Conservation (phyloP, 352 stramenopile genomes). For the Peronospora farinosa region DNA sequence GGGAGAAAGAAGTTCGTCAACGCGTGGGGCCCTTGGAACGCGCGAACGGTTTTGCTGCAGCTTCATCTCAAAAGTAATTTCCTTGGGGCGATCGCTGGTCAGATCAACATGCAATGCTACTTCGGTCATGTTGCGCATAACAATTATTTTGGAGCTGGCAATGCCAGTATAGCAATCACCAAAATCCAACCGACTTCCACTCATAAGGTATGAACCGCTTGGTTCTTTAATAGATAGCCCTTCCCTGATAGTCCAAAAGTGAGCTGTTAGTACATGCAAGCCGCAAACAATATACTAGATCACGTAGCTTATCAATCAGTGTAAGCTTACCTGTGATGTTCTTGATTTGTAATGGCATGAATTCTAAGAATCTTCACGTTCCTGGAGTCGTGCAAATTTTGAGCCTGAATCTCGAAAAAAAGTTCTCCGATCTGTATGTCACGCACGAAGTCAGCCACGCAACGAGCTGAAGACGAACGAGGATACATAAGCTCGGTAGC, state of each 20-base stretch:
- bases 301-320: background rate
- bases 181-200: conserved; percentile 84
- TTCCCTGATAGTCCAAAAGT: conserved; percentile 38
- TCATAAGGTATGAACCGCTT: conserved; percentile 79
- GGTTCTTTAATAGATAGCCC: conserved; percentile 83
- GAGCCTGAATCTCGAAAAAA: conserved; percentile 82
- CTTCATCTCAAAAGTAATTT: conserved; percentile 86
- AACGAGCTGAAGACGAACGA: conserved; percentile 13
- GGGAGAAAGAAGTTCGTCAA: conserved; percentile 63
- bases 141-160: conserved; percentile 70
- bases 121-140: conserved; percentile 83
- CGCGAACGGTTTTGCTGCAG: conserved; percentile 65
- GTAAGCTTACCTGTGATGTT: conserved; percentile 68
- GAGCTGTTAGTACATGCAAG: background rate
- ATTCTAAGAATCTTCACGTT: conserved; percentile 86
- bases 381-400: conserved; percentile 79
- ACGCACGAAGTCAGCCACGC: conserved; percentile 8
- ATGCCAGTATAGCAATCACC: conserved; percentile 85
- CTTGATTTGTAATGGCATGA: conserved; percentile 83
- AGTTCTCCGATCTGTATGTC: conserved; percentile 61
- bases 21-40: conserved; percentile 45
- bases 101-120: conserved; percentile 79
- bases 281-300: background rate
- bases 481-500: background rate
- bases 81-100: conserved; percentile 80